Evolutionary conservation across 352 stramenopile species (phyloP), one percentile per base, ranked within the genome.

Genomic region (Phytophthora chlamydospora): DNA sequence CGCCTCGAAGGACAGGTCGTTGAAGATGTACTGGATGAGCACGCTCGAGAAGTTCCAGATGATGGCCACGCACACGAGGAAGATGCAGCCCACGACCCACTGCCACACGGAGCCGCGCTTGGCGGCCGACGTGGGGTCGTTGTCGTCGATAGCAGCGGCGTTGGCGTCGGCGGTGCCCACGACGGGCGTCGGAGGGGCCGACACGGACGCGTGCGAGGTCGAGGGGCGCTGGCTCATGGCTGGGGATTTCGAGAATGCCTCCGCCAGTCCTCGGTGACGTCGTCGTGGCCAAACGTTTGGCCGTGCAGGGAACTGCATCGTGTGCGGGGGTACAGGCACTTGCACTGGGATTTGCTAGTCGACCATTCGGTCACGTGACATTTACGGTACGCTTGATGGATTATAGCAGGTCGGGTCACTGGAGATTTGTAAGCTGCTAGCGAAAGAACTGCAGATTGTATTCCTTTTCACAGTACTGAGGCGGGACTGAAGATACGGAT

Each of bases 1-100:
- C 6, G 71, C 74, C 41, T 91, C 70, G 71, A 92, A 96, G 9
- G 70, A 76, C 54, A 95, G 53, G 63, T 95, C 85, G 44, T 89
- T 73, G 73, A 93, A 93, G 41, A 96, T 90, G 66, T 92, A 91
- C 73, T 96, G 88, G 54, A 93, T 82, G 29, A 95, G 57, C 14
- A 96, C 85, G 45, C 81, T 93, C 5, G 87, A 85, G 49, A 87
- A 86, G 50, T 85, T 88, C 83, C 83, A 92, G 58, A 92, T 90
- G 34, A 89, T 50, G 27, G 80, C 81, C 47, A 89, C 80, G 47
- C 84, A 71, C 33, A 88, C 62, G 38, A 92, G 66, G 58, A 87
- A 92, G 54, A 79, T 38, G 49, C 86, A 75, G 53, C 83, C 83
- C 31, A 92, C 69, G 32, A 75, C 51, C 81, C 76, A 92, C 36